Evolutionary conservation across 441 rosid genomes (phyloP).

Genomic region (Geranium incanum): DNA sequence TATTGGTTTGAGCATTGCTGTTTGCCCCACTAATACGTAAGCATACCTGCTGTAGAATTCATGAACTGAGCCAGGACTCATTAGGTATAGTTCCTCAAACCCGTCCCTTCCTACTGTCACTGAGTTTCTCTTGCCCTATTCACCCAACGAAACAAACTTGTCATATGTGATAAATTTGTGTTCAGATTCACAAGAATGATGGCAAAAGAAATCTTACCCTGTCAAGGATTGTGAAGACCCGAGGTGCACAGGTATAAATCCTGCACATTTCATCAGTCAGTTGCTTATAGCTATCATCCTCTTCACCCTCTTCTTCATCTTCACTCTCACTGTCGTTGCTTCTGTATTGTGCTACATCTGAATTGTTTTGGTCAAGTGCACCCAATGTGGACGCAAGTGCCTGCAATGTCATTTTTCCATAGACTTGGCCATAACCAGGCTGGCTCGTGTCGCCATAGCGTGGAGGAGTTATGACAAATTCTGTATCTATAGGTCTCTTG

Average conservation of each 20-base stretch:
- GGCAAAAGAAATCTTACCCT: constrained; percentile 37
- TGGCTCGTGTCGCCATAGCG: constrained; percentile 19
- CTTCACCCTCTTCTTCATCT: constrained; percentile 56
- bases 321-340: constrained; percentile 4
- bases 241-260: constrained; percentile 70
- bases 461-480: constrained; percentile 43
- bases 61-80: constrained; percentile 71
- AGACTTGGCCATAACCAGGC: constrained; percentile 18
- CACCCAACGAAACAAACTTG: constrained; percentile 1
- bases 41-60: constrained; percentile 64
- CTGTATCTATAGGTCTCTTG: constrained; percentile 36
- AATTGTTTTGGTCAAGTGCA: constrained; percentile 16
- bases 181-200: not conserved
- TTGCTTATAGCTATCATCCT: constrained; percentile 54
- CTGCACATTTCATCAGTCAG: constrained; percentile 65
- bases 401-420: constrained; percentile 20
- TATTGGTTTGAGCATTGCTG: constrained; percentile 61
- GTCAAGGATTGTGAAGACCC: constrained; percentile 57
- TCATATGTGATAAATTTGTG: not conserved
- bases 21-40: constrained; percentile 57
- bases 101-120: constrained; percentile 59
- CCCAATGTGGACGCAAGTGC: constrained; percentile 18
- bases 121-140: constrained; percentile 84
- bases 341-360: constrained; percentile 9
- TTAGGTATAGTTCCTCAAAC: constrained; percentile 63